These are phyloP conservation scores for Mesembryanthemum crystallinum DNA, from an alignment of 148 eudicot genomes.

Conservation along the genomic window DNA sequence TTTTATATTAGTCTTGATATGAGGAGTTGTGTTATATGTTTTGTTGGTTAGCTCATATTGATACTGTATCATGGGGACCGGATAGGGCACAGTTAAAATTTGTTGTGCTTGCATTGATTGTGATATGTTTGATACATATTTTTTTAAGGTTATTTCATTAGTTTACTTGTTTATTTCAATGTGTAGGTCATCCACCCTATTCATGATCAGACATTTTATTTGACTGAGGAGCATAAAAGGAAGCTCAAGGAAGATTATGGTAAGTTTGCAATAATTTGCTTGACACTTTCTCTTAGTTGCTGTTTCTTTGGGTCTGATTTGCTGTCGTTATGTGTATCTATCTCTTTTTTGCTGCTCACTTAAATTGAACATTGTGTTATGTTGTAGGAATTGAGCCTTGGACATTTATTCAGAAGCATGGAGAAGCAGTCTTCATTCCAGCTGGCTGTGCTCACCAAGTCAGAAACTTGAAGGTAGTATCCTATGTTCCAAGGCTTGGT, in stretches of 20 bases:
- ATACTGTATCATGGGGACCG: neutral
- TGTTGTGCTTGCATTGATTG: neutral
- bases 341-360: neutral
- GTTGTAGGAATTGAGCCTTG: slow-evolving; percentile 54
- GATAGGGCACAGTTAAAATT: neutral
- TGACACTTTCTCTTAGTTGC: neutral
- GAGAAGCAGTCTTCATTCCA: slow-evolving; percentile 62
- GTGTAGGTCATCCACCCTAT: slow-evolving; percentile 52
- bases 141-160: neutral
- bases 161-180: neutral
- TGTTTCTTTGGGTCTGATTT: neutral
- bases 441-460: slow-evolving; percentile 69
- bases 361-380: slow-evolving; percentile 2
- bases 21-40: no score
- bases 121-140: neutral
- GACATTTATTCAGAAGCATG: slow-evolving; percentile 60
- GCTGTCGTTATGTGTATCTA: neutral
- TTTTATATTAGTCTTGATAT: neutral
- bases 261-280: slow-evolving; percentile 21
- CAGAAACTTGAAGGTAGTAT: slow-evolving; percentile 54
- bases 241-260: slow-evolving; percentile 54
- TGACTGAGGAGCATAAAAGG: slow-evolving; percentile 42
- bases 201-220: slow-evolving; percentile 53
- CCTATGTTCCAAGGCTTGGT: neutral
- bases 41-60: no score